Conservation (phyloP, 768 basidiomycete species). For the Chalciporus sphaerocephalus region DNA sequence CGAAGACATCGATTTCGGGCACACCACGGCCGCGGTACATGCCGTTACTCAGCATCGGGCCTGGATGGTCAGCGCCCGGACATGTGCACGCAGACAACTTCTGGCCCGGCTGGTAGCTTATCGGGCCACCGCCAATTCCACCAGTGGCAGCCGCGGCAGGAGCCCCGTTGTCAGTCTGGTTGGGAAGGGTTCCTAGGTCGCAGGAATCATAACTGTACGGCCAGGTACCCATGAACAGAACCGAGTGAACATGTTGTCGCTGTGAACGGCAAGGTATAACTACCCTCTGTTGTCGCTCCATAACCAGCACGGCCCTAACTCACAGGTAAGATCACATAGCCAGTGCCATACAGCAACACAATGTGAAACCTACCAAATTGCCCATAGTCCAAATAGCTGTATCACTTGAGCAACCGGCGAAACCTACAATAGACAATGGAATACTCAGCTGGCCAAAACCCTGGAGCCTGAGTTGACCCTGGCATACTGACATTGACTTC, state of each 20-base stretch:
- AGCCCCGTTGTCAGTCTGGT: slow-evolving; percentile 64
- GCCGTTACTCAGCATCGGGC: slow-evolving; percentile 48
- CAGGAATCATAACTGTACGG: slow-evolving; percentile 84
- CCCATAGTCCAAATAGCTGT: slow-evolving; percentile 74
- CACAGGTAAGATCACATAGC: slow-evolving; percentile 19
- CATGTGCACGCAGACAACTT: slow-evolving; percentile 87
- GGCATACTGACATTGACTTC: slow-evolving; percentile 80
- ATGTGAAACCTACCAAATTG: slow-evolving; percentile 42
- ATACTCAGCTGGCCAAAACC: slow-evolving; percentile 79
- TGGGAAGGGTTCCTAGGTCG: slow-evolving; percentile 82
- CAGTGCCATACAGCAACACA: neutral
- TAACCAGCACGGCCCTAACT: slow-evolving; percentile 77
- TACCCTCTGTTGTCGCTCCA: slow-evolving; percentile 82
- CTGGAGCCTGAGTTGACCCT: slow-evolving; percentile 54
- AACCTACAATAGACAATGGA: slow-evolving; percentile 15
- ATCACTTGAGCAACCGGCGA: slow-evolving; percentile 1
- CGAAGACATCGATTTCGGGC: slow-evolving; percentile 92
- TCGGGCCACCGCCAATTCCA: slow-evolving; percentile 40
- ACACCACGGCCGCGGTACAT: slow-evolving; percentile 59
- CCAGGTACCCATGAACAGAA: slow-evolving; percentile 43
- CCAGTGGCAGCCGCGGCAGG: slow-evolving; percentile 59
- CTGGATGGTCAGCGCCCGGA: slow-evolving; percentile 80
- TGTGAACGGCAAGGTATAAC: slow-evolving; percentile 14
- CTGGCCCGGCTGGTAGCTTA: slow-evolving; percentile 86
- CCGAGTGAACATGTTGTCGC: neutral